Conservation (phyloP, 352 stramenopile species). For the Phytophthora cajani region DNA sequence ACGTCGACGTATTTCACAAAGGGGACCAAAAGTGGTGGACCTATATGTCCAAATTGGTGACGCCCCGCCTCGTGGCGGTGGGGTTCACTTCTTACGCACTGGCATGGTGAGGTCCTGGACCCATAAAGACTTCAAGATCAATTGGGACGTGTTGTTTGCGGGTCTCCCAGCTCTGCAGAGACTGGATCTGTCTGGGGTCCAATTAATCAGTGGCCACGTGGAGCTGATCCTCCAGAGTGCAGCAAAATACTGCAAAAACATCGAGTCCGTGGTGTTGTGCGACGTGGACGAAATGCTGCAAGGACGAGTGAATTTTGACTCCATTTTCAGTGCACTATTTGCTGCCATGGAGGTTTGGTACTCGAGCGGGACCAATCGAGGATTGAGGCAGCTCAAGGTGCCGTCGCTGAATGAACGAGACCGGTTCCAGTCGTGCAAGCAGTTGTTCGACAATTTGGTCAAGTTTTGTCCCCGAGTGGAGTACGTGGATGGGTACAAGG, state of each 20-base stretch:
- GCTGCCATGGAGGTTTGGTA: constrained; percentile 37
- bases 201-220: constrained; percentile 32
- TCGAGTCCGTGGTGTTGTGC: constrained; percentile 32
- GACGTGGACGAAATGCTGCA: constrained; percentile 15
- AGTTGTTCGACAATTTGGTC: constrained; percentile 39
- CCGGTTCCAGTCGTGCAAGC: constrained; percentile 21
- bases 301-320: constrained; percentile 18
- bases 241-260: constrained; percentile 34
- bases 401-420: constrained; percentile 24
- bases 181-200: constrained; percentile 40
- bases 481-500: constrained; percentile 48
- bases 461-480: constrained; percentile 38
- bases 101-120: neutral
- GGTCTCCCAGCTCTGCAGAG: constrained; percentile 29
- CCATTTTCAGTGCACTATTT: constrained; percentile 36
- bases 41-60: constrained; percentile 40
- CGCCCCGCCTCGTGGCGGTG: neutral
- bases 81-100: neutral
- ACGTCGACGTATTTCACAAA: constrained; percentile 17
- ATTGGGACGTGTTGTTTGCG: constrained; percentile 36
- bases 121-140: constrained; percentile 23
- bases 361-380: constrained; percentile 12
- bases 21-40: constrained; percentile 32
- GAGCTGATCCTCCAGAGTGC: constrained; percentile 30
- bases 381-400: constrained; percentile 41